A percentile compares a stretch with the other conserved stretches of the same genome.
phyloP scores from a whole-genome alignment of 2,329 filamentous ascomycete genomes.

The Cercospora brassicicola region DNA sequence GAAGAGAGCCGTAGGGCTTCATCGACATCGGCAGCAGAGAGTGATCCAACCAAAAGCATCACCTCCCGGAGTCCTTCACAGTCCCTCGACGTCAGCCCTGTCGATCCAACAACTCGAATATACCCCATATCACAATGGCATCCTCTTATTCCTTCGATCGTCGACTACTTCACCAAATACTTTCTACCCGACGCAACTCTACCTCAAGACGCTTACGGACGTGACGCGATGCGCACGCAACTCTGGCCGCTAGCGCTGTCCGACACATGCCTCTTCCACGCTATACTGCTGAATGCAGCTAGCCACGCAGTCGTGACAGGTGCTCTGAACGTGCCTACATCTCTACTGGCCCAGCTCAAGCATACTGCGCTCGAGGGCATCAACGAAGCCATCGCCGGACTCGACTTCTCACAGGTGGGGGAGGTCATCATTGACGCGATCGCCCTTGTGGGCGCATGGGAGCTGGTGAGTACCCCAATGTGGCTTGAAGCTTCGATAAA shows the following conservation, averaged over 20 bases:
- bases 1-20: slow-evolving; percentile 19
- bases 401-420: slow-evolving; percentile 14
- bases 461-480: slow-evolving; percentile 22
- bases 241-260: slow-evolving; percentile 25
- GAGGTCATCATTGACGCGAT: slow-evolving; percentile 26
- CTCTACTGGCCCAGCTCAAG: slow-evolving; percentile 23
- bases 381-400: slow-evolving; percentile 21
- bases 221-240: slow-evolving; percentile 22
- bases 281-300: slow-evolving; percentile 24
- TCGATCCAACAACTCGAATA: slow-evolving; percentile 17
- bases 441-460: slow-evolving; percentile 27
- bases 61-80: slow-evolving; percentile 14
- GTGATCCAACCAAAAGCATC: slow-evolving; percentile 4
- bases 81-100: slow-evolving; percentile 15
- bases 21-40: slow-evolving; percentile 17
- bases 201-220: slow-evolving; percentile 12
- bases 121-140: slow-evolving; percentile 25
- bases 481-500: slow-evolving; percentile 12
- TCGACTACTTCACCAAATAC: slow-evolving; percentile 22
- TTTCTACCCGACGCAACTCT: slow-evolving; percentile 17
- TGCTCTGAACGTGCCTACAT: slow-evolving; percentile 14
- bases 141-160: slow-evolving; percentile 20
- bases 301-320: slow-evolving; percentile 25
- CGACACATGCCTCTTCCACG: slow-evolving; percentile 24
- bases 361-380: slow-evolving; percentile 24